A percentile compares a stretch with the other conserved stretches of the same genome.
Conservation (phyloP, 2,329 filamentous ascomycete genomes). For the Pseudocercospora musae region DNA sequence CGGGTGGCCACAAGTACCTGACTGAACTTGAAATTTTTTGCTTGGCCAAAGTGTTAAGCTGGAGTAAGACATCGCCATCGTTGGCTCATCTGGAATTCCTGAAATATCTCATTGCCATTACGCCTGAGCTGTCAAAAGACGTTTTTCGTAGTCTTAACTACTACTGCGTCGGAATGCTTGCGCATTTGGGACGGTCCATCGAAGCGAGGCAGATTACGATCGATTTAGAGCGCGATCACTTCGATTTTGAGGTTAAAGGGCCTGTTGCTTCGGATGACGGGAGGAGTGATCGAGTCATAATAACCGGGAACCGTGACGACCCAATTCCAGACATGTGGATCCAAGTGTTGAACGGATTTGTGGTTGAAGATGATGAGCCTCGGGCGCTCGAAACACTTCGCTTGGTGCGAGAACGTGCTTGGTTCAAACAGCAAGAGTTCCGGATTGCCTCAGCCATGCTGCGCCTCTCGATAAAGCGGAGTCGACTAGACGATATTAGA, state of each 20-base stretch:
- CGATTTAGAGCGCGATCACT: background rate
- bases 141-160: background rate
- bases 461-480: slow-evolving; percentile 58
- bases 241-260: background rate
- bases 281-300: background rate
- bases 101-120: background rate
- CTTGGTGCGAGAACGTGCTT: slow-evolving; percentile 44
- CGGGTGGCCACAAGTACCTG: background rate
- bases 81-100: background rate
- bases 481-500: slow-evolving; percentile 61
- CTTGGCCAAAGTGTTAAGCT: background rate
- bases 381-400: slow-evolving; percentile 57
- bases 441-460: slow-evolving; percentile 30
- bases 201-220: background rate
- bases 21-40: background rate
- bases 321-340: slow-evolving; percentile 12
- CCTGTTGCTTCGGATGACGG: background rate
- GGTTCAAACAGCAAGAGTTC: background rate
- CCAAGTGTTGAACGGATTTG: slow-evolving; percentile 54
- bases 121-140: background rate
- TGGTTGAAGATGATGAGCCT: slow-evolving; percentile 55
- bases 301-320: background rate
- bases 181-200: background rate
- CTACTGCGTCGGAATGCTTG: background rate
- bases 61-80: background rate